Evolutionary conservation across 1,284 basidiomycete species (phyloP), one percentile per base, ranked within the genome.

Genomic region (Rhizopogon parksii): DNA sequence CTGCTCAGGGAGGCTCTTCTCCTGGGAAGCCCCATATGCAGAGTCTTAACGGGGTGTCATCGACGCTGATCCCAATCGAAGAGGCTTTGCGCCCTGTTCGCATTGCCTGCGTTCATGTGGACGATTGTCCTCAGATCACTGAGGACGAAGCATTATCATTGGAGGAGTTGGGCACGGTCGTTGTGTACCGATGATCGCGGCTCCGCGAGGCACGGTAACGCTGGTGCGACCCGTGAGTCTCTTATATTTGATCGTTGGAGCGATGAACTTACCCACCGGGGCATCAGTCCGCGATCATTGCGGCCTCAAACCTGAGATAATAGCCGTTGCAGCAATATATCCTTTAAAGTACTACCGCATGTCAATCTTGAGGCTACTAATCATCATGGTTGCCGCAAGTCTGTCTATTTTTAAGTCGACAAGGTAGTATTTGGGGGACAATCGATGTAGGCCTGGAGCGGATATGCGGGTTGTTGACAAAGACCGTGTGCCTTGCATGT

Each of bases 41-140:
- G 36, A 54, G 42, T 14, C 19, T 21, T 14, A 19, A 24, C 24
- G 15, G 45, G n/a, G 54, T 68, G 55, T 58, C 58, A 63, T 59
- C 68, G 59, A 57, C 65, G 46, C 59, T 64, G 42, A 64, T 68
- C 48, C 60, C 66, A 36, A 64, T 68, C 56, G 61, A 66, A 50
- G 69, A 70, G 55, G 61, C 64, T 27, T 53, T 60, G 46, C 61
- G 57, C 45, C 72, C 71, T 24, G 69, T 64, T 17, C 61, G 60
- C 43, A 70, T 76, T 45, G 57, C 61, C 46, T 74, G 69, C 48
- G 53, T 77, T 27, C 68, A 73, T 43, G 59, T 77, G 19, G 66
- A 68, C 39, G 60, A 69, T 39, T 68, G 64, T 24, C 61, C 66
- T 3, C 56, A 64, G 52, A 67, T 77, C 47, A 57, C 59, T 36